These are phyloP conservation scores for Phylloporus scabripes DNA, from an alignment of 768 basidiomycete genomes.

Conservation along the genomic window DNA sequence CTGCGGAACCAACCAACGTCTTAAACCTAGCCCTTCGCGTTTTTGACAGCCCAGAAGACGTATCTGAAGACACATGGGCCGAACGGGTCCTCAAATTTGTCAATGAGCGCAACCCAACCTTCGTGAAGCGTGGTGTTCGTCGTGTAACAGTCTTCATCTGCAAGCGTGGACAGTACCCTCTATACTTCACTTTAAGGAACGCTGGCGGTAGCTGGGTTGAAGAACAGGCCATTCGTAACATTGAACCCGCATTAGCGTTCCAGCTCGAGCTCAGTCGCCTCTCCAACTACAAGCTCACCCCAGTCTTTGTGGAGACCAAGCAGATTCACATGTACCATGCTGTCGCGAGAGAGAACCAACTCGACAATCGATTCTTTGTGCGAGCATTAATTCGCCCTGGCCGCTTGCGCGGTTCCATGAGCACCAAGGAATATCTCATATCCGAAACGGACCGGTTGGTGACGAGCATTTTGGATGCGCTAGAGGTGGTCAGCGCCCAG, in stretches of 20 bases:
- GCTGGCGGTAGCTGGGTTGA: constrained; percentile 76
- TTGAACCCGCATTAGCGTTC: constrained; percentile 96
- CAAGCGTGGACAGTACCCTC: constrained; percentile 85
- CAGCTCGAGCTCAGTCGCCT: constrained; percentile 95
- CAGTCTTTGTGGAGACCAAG: constrained; percentile 94
- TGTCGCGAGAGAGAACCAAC: constrained; percentile 89
- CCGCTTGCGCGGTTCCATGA: constrained; percentile 86
- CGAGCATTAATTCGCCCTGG: constrained; percentile 96
- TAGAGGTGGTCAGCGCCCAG: constrained; percentile 88
- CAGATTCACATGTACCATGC: constrained; percentile 98
- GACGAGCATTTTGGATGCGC: constrained; percentile 87
- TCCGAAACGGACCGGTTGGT: constrained; percentile 97
- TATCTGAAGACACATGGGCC: constrained; percentile 72
- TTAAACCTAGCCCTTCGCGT: constrained; percentile 90
- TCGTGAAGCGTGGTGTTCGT: constrained; percentile 77
- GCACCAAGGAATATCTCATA: constrained; percentile 94
- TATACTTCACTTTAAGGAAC: constrained; percentile 88
- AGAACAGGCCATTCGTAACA: constrained; percentile 95
- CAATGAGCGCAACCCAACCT: constrained; percentile 57
- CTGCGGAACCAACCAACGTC: constrained; percentile 81
- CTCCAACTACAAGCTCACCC: constrained; percentile 93
- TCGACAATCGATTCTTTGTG: constrained; percentile 98
- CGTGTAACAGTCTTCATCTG: constrained; percentile 91
- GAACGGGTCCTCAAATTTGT: constrained; percentile 64
- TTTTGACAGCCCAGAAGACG: constrained; percentile 75